phyloP scores from a whole-genome alignment of 2,329 filamentous ascomycete genomes.

The Pestalotiopsis sp. region DNA sequence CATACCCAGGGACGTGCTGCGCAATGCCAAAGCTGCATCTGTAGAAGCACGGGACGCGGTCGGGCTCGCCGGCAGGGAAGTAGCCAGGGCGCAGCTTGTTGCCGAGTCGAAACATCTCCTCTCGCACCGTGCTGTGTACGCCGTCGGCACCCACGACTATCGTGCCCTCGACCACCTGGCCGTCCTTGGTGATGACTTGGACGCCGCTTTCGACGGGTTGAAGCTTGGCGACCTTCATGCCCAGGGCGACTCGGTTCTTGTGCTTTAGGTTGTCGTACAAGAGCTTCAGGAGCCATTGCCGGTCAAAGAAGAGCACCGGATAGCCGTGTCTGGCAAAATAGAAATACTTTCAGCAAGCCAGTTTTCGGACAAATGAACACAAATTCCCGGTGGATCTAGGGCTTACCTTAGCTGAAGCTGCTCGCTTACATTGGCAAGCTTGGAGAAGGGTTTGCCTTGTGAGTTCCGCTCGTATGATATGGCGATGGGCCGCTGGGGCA shows the following conservation, averaged over 20 bases:
- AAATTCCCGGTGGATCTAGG: neutral
- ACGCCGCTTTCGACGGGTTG: conserved; percentile 26
- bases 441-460: conserved; percentile 20
- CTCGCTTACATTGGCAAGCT: conserved; percentile 2
- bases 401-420: conserved; percentile 2
- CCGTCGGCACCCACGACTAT: conserved; percentile 44
- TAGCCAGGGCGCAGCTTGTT: conserved; percentile 26
- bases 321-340: conserved; percentile 30
- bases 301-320: conserved; percentile 36
- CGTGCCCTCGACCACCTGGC: conserved; percentile 31
- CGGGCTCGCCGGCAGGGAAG: conserved; percentile 23
- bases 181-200: conserved; percentile 32
- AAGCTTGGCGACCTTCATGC: conserved; percentile 32
- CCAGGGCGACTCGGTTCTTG: conserved; percentile 34
- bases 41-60: conserved; percentile 28
- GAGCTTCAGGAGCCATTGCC: conserved; percentile 34
- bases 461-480: neutral
- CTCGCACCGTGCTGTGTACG: conserved; percentile 39
- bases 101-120: conserved; percentile 23
- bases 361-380: neutral
- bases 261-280: conserved; percentile 36
- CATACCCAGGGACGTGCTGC: conserved; percentile 26
- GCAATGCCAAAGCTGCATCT: conserved; percentile 42
- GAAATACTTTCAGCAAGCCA: too few species aligned
- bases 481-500: neutral